A percentile compares a stretch with the other conserved stretches of the same genome.
Evolutionary conservation across 441 rosid genomes (phyloP).

Genomic region (Gossypium trilobum): DNA sequence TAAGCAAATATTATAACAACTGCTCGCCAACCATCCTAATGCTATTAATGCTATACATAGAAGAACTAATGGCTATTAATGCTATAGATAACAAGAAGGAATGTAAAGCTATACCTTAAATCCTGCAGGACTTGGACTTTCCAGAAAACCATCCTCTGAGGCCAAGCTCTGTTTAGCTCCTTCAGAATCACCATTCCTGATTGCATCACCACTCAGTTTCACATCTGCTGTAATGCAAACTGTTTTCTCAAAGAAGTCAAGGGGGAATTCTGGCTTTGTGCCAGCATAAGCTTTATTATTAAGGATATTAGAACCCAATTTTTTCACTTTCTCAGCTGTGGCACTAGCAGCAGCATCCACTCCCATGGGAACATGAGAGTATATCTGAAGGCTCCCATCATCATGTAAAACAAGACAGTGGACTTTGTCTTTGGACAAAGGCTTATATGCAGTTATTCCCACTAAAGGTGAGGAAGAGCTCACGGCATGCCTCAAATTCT

Average conservation of each 20-base stretch:
- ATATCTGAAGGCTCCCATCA: slow-evolving; percentile 99
- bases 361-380: slow-evolving; percentile 64
- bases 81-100: not conserved
- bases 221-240: slow-evolving; percentile 91
- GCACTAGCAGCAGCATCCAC: slow-evolving; percentile 59
- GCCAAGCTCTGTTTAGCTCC: slow-evolving; percentile 88
- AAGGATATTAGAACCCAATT: slow-evolving; percentile 84
- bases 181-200: slow-evolving; percentile 91
- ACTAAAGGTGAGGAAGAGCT: slow-evolving; percentile 86
- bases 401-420: slow-evolving; percentile 96
- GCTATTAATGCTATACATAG: not conserved
- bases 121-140: slow-evolving; percentile 82
- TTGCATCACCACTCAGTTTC: slow-evolving; percentile 89
- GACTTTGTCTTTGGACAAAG: slow-evolving; percentile 85
- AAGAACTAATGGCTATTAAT: not conserved
- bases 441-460: slow-evolving; percentile 93
- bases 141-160: slow-evolving; percentile 93
- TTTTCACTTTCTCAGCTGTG: slow-evolving; percentile 79
- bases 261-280: slow-evolving; percentile 86
- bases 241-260: slow-evolving; percentile 98
- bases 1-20: slow-evolving; percentile 1
- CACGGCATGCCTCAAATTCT: slow-evolving; percentile 74
- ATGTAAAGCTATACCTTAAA: slow-evolving; percentile 62
- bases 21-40: not conserved
- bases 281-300: slow-evolving; percentile 77